A percentile compares a stretch with the other conserved stretches of the same genome.
Conservation (phyloP, 352 stramenopile genomes). For the Pythium sukuiense region DNA sequence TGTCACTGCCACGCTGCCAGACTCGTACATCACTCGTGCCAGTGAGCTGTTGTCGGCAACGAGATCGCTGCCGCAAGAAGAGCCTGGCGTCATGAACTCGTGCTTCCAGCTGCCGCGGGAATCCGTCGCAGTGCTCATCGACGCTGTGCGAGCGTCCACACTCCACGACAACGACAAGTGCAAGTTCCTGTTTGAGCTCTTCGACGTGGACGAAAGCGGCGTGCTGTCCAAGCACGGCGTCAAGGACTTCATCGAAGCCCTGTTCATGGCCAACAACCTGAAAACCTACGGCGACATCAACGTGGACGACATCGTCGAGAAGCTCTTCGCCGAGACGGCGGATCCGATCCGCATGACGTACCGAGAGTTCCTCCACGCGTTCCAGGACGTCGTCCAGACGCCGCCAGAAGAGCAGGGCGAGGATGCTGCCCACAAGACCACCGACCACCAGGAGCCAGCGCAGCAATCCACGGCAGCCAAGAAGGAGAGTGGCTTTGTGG, state of each 20-base stretch:
- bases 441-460: background rate
- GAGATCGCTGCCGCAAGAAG: background rate
- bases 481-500: slow-evolving; percentile 15
- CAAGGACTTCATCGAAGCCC: slow-evolving; percentile 54
- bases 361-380: slow-evolving; percentile 51
- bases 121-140: slow-evolving; percentile 52
- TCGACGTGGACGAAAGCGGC: slow-evolving; percentile 51
- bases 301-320: slow-evolving; percentile 48
- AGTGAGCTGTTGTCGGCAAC: background rate
- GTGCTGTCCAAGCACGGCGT: slow-evolving; percentile 53
- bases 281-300: slow-evolving; percentile 50
- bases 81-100: slow-evolving; percentile 6
- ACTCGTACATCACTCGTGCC: background rate
- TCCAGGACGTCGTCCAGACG: slow-evolving; percentile 28
- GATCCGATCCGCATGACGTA: slow-evolving; percentile 52
- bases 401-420: background rate
- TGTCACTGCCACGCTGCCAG: background rate
- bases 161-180: slow-evolving; percentile 54
- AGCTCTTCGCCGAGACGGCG: slow-evolving; percentile 42
- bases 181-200: slow-evolving; percentile 67
- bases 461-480: slow-evolving; percentile 1
- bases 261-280: slow-evolving; percentile 48
- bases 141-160: slow-evolving; percentile 48
- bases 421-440: background rate
- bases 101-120: slow-evolving; percentile 38